A percentile compares a stretch with the other conserved stretches of the same genome.
phyloP scores from a whole-genome alignment of 345 rosid genomes.

The Noccaea caerulescens region DNA sequence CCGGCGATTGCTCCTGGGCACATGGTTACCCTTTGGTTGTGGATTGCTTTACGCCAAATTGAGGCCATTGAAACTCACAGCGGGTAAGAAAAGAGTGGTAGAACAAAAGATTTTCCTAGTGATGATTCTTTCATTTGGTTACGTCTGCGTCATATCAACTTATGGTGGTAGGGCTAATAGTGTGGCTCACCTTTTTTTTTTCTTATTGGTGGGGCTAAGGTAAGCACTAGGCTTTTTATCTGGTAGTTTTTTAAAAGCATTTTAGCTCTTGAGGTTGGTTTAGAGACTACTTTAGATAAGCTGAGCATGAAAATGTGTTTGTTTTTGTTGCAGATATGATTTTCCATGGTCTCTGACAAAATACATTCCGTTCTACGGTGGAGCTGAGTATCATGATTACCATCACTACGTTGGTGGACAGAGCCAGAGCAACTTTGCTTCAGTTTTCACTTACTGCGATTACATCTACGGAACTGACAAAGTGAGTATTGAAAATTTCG shows the following conservation, averaged over 20 bases:
- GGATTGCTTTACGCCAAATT: slow-evolving; percentile 80
- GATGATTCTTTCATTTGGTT: neutral
- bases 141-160: slow-evolving; percentile 7
- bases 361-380: slow-evolving; percentile 86
- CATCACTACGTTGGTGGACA: slow-evolving; percentile 91
- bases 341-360: slow-evolving; percentile 74
- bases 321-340: slow-evolving; percentile 54
- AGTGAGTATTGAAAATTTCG: slow-evolving; percentile 48
- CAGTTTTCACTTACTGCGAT: slow-evolving; percentile 89
- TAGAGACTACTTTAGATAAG: slow-evolving; percentile 2
- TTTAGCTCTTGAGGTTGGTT: slow-evolving; percentile 25
- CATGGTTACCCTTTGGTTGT: slow-evolving; percentile 78
- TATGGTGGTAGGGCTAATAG: slow-evolving; percentile 13
- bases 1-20: slow-evolving; percentile 88
- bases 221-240: slow-evolving; percentile 30
- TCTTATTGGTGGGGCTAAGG: slow-evolving; percentile 23
- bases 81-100: slow-evolving; percentile 53
- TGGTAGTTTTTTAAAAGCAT: slow-evolving; percentile 3
- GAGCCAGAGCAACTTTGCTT: slow-evolving; percentile 90
- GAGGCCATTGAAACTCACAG: slow-evolving; percentile 89
- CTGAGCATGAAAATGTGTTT: neutral
- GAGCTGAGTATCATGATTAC: slow-evolving; percentile 87
- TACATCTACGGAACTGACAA: slow-evolving; percentile 83
- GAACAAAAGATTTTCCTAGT: too few relatives aligned
- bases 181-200: slow-evolving; percentile 16